Conservation (phyloP, 306 rosid genomes). For the Prunus padus region DNA sequence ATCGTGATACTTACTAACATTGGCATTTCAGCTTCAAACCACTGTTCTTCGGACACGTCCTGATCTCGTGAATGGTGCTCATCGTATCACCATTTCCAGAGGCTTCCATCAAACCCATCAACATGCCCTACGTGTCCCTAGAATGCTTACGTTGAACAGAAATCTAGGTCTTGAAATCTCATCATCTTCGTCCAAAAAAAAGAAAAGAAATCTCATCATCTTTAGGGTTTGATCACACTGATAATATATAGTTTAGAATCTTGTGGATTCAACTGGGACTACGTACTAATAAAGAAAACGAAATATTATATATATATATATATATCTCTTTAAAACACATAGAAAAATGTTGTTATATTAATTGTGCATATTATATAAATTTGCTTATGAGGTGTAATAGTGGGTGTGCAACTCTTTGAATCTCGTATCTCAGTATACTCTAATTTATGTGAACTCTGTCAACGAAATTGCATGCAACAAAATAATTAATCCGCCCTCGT, state of each 20-base stretch:
- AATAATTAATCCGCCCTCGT: conserved; percentile 15
- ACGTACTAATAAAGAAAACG: conserved; percentile 18
- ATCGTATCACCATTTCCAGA: conserved; percentile 2
- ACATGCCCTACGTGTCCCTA: conserved; percentile 18
- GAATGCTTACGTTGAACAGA: conserved; percentile 12
- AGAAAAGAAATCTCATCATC: conserved; percentile 12
- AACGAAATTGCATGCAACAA: conserved; percentile 17
- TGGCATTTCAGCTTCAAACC: not conserved
- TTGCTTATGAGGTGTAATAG: conserved; percentile 21
- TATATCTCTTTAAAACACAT: too few relatives aligned
- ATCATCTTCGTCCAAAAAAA: too few relatives aligned
- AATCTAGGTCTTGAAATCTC: conserved; percentile 28
- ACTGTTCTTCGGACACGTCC: conserved; percentile 17
- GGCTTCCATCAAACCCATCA: conserved; percentile 11
- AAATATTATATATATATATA: too few relatives aligned
- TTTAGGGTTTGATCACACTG: not conserved
- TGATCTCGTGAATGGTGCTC: conserved; percentile 33
- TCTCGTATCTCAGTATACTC: conserved; percentile 49
- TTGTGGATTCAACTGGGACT: not conserved
- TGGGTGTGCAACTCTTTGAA: conserved; percentile 34
- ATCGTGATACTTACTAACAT: not conserved
- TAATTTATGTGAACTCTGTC: conserved; percentile 18
- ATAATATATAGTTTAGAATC: not conserved
- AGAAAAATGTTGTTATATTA: not conserved
- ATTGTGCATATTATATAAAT: not conserved